Percentiles rank a stretch among this genome's conserved stretches.
Evolutionary conservation across 2,329 filamentous ascomycete genomes (phyloP).

Genomic region (Colletotrichum tamarilloi): DNA sequence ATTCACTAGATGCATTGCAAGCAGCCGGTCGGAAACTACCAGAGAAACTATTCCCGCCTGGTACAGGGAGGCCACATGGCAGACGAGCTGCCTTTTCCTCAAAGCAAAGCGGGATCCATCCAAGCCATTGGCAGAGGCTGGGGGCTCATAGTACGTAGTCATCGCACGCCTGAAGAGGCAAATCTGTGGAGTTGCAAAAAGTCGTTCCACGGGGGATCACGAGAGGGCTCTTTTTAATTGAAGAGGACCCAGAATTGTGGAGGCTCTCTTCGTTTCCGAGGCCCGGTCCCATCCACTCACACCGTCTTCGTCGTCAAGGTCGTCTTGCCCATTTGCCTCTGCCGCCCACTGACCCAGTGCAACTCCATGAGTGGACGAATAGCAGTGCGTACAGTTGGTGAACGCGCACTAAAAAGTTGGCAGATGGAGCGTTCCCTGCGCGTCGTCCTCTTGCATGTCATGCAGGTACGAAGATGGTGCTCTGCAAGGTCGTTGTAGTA

Average conservation of each 20-base stretch:
- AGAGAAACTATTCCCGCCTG: constrained; percentile 21
- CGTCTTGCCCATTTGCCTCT: constrained; percentile 1
- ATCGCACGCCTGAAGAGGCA: constrained; percentile 30
- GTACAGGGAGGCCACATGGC: constrained; percentile 35
- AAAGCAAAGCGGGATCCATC: constrained; percentile 18
- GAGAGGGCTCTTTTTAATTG: constrained; percentile 26
- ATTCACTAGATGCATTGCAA: constrained; percentile 26
- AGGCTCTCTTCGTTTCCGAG: constrained; percentile 25
- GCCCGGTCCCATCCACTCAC: background rate
- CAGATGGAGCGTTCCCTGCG: constrained; percentile 15
- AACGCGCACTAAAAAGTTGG: background rate
- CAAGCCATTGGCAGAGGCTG: constrained; percentile 10
- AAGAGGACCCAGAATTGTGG: constrained; percentile 26
- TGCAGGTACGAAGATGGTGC: constrained; percentile 18
- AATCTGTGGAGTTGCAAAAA: constrained; percentile 31
- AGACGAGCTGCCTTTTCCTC: constrained; percentile 25
- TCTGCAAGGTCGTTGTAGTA: constrained; percentile 4
- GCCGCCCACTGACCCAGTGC: background rate
- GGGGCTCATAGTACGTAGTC: constrained; percentile 1
- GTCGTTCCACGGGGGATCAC: constrained; percentile 33
- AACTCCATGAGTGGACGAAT: constrained; percentile 11
- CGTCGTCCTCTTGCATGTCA: constrained; percentile 10
- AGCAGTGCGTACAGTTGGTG: background rate
- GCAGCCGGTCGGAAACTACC: constrained; percentile 11
- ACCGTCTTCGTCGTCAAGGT: constrained; percentile 10